Evolutionary conservation across 23 red algal genomes (phyloP).

Genomic region (Gracilaria domingensis): DNA sequence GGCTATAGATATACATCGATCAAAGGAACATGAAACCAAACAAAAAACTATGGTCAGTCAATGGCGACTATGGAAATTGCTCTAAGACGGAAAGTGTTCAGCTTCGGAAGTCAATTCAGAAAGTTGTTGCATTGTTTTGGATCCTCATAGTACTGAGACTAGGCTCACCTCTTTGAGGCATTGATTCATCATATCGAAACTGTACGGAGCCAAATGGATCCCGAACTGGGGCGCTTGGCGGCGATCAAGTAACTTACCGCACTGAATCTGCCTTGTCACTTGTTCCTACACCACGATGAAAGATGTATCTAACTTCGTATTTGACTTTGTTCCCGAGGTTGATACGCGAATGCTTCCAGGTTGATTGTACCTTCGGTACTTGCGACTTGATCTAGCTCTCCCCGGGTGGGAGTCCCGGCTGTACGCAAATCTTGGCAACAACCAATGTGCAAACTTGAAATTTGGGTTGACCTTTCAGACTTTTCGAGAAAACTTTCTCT

Average conservation of each 20-base stretch:
- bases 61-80: not conserved
- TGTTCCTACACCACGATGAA: too few species aligned
- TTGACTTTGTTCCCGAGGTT: too few species aligned
- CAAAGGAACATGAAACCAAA: not conserved
- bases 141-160: slow-evolving; percentile 15
- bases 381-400: too few species aligned
- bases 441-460: too few species aligned
- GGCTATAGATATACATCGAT: not conserved
- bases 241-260: not conserved
- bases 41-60: not conserved
- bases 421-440: too few species aligned
- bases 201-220: not conserved
- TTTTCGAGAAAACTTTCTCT: too few species aligned
- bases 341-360: too few species aligned
- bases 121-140: slow-evolving; percentile 77
- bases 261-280: not conserved
- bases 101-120: slow-evolving; percentile 32
- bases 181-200: slow-evolving; percentile 8
- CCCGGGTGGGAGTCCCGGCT: too few species aligned
- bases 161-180: slow-evolving; percentile 19
- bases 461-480: too few species aligned
- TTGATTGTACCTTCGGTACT: too few species aligned
- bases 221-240: not conserved
- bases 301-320: too few species aligned
- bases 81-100: not conserved